phyloP scores from a whole-genome alignment of 225 moss, liverwort and hornwort genomes.

The Polytrichum formosum region DNA sequence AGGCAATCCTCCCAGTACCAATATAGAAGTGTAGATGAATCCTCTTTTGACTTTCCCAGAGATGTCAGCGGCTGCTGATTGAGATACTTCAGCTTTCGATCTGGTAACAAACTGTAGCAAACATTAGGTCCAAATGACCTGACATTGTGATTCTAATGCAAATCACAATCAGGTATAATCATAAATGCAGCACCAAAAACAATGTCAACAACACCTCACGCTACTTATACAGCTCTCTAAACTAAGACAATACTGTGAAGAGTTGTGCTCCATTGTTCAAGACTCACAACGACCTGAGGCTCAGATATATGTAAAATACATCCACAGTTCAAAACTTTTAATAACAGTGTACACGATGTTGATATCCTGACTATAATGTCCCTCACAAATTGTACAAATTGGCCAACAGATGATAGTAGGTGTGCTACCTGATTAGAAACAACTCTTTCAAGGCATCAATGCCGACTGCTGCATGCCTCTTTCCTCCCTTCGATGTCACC shows the following conservation, averaged over 20 bases:
- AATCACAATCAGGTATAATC: too few species aligned
- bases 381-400: too few species aligned
- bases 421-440: slow-evolving; percentile 68
- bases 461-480: slow-evolving; percentile 94
- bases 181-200: too few species aligned
- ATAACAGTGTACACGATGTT: too few species aligned
- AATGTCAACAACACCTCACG: too few species aligned
- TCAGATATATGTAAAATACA: too few species aligned
- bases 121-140: not conserved
- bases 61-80: slow-evolving; percentile 78
- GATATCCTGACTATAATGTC: too few species aligned
- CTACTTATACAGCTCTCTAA: too few species aligned
- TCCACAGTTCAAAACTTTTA: too few species aligned
- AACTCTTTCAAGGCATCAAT: slow-evolving; percentile 92
- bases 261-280: too few species aligned
- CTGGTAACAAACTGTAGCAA: slow-evolving; percentile 78
- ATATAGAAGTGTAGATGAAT: slow-evolving; percentile 60
- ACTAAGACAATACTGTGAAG: too few species aligned
- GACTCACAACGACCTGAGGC: too few species aligned
- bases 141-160: not conserved
- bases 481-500: slow-evolving; percentile 96
- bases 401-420: not conserved
- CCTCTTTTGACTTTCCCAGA: slow-evolving; percentile 72
- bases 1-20: slow-evolving; percentile 98
- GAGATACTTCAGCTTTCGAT: slow-evolving; percentile 92